Evolutionary conservation across 2,329 filamentous ascomycete species (phyloP).

Genomic region (Tolypocladium amazonense): DNA sequence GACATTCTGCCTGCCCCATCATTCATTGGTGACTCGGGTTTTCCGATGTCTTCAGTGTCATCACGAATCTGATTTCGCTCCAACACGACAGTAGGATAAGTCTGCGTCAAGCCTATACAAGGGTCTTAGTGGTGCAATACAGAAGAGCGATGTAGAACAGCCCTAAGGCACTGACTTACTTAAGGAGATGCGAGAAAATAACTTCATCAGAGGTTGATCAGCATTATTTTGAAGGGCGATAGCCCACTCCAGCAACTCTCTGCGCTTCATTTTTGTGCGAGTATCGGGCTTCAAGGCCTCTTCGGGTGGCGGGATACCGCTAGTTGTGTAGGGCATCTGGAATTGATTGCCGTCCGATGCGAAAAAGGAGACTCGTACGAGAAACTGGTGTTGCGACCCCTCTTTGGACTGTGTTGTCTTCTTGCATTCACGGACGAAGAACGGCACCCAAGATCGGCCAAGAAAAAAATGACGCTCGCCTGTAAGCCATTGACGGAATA

Average conservation of each 20-base stretch:
- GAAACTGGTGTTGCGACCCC: conserved; percentile 14
- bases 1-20: conserved; percentile 61
- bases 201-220: conserved; percentile 38
- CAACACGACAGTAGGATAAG: conserved; percentile 34
- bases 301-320: conserved; percentile 11
- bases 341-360: conserved; percentile 40
- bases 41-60: conserved; percentile 22
- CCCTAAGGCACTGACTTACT: conserved; percentile 23
- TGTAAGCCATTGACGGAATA: conserved; percentile 19
- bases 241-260: conserved; percentile 40
- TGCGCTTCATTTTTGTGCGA: conserved; percentile 24
- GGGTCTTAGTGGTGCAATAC: background rate
- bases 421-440: conserved; percentile 31
- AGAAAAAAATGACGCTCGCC: conserved; percentile 27
- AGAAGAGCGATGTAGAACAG: too few relatives aligned
- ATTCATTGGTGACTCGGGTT: conserved; percentile 44
- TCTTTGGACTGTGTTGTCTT: conserved; percentile 23
- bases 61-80: conserved; percentile 34
- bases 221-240: conserved; percentile 32
- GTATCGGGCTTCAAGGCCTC: conserved; percentile 8
- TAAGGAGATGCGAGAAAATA: conserved; percentile 47
- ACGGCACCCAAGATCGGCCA: conserved; percentile 36
- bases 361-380: conserved; percentile 37
- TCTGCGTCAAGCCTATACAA: conserved; percentile 38
- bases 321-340: conserved; percentile 1